Base-by-base conservation (phyloP, 129 eudicot genomes). In the Calendula officinalis region DNA sequence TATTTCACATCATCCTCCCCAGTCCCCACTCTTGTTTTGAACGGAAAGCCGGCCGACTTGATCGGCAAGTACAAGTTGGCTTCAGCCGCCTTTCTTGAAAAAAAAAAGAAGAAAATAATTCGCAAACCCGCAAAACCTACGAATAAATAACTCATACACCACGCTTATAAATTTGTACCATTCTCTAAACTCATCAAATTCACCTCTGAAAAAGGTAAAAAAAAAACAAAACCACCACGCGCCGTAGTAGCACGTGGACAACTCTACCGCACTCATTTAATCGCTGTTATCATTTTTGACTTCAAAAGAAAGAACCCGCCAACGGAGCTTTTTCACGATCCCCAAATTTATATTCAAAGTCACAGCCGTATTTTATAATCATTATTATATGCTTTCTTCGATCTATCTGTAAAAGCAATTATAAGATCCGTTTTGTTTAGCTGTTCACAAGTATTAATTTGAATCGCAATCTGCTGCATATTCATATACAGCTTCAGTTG, bases 291-390 rank as follows among this genome's bases (percentile, higher is more conserved):
- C 12, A 66, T 22, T 50, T 73, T 56, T 66, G 78, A 74, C 73
- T 74, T 74, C 54, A 63, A 69, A 69, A 59, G 32, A 36, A 64
- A 75, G 79, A 74, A 74, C 76, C 81, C 82, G 87, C 87, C 87
- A 82, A 77, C 73, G 56, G 61, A 59, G 62, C 69, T 43, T 51
- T 51, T 71, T 45, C 64, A 48, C 48, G 38, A 42, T 66, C 71
- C 71, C 71, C 47, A 66, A 55, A 62, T 69, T 13, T 53, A 22
- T 22, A 22, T 22, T 39, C 39, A 15, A 60, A 49, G 50, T 74
- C 64, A 74, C 68, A 73, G 67, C 69, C 44, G 30, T 22, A 22
- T 22, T 22, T 22, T 22, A 22, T 22, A 22, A 22, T 22, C 30
- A 22, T 41, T 40, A 40, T 2, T 41, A 4, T 6, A 9, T 60